Evolutionary conservation across 805 yeast genomes (phyloP).

Genomic region (Nakazawaea wickerhamii): DNA sequence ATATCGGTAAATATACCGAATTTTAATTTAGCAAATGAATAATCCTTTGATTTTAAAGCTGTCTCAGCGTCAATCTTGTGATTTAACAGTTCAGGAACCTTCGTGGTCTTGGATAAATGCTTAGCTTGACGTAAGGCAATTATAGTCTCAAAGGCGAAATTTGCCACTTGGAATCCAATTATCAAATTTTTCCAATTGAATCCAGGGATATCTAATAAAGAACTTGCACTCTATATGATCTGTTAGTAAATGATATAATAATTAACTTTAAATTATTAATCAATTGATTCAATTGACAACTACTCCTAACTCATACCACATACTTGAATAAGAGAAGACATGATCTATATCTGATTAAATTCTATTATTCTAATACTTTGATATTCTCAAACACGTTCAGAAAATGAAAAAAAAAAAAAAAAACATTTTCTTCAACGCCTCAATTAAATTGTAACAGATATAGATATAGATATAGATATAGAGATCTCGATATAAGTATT

Average conservation of each 20-base stretch:
- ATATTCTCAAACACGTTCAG: neutral
- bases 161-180: conserved; percentile 67
- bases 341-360: neutral
- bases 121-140: conserved; percentile 73
- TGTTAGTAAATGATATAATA: conserved; percentile 18
- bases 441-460: too few relatives aligned
- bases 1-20: conserved; percentile 56
- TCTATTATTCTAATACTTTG: neutral
- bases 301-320: conserved; percentile 12
- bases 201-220: conserved; percentile 56
- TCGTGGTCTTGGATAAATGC: conserved; percentile 40
- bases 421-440: neutral
- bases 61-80: conserved; percentile 68
- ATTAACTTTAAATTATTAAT: neutral
- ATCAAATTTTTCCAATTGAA: conserved; percentile 80
- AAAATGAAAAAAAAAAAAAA: neutral
- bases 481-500: too few relatives aligned
- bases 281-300: neutral
- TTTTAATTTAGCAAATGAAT: conserved; percentile 71
- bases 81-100: conserved; percentile 65
- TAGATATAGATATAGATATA: too few relatives aligned
- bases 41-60: conserved; percentile 69
- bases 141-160: conserved; percentile 70
- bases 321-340: conserved; percentile 8
- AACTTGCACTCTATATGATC: conserved; percentile 34